Evolutionary conservation across 257 asterid species (phyloP).

Genomic region (Petrea volubilis): DNA sequence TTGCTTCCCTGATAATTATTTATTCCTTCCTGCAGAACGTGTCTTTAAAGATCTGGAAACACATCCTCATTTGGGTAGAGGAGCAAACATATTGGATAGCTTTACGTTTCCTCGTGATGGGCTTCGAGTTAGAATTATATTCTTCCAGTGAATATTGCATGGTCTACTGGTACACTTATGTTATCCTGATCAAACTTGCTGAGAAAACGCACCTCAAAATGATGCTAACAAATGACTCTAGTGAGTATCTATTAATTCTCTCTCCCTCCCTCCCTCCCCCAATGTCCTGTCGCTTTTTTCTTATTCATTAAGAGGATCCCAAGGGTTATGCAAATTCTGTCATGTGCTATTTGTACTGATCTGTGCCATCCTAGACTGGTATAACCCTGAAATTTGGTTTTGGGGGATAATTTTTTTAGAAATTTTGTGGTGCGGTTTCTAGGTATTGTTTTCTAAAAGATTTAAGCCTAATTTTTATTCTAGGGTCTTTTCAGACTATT

Average conservation of each 20-base stretch:
- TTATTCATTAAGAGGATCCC: constrained; percentile 5
- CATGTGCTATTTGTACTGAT: constrained; percentile 9
- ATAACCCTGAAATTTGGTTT: constrained; percentile 7
- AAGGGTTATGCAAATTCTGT: neutral
- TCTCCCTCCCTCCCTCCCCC: too few relatives aligned
- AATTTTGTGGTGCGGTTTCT: neutral
- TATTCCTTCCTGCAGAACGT: constrained; percentile 46
- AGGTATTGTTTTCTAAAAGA: constrained; percentile 1
- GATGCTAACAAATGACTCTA: constrained; percentile 60
- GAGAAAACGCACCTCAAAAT: constrained; percentile 84
- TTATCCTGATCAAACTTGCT: constrained; percentile 86
- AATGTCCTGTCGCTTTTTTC: too few relatives aligned
- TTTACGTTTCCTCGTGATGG: constrained; percentile 81
- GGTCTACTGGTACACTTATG: constrained; percentile 96
- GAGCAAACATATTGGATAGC: constrained; percentile 99
- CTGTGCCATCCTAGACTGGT: constrained; percentile 9
- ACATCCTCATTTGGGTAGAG: constrained; percentile 90
- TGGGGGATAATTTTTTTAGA: neutral
- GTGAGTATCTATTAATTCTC: constrained; percentile 52
- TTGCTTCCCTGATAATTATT: constrained; percentile 14
- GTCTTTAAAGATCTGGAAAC: constrained; percentile 66
- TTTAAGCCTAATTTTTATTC: neutral
- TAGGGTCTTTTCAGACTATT: neutral
- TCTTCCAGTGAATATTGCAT: constrained; percentile 94
- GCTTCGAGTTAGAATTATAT: constrained; percentile 90